A percentile compares a stretch with the other conserved stretches of the same genome.
phyloP scores from a whole-genome alignment of 164 flowering plant species.

The Aristolochia fimbriata region DNA sequence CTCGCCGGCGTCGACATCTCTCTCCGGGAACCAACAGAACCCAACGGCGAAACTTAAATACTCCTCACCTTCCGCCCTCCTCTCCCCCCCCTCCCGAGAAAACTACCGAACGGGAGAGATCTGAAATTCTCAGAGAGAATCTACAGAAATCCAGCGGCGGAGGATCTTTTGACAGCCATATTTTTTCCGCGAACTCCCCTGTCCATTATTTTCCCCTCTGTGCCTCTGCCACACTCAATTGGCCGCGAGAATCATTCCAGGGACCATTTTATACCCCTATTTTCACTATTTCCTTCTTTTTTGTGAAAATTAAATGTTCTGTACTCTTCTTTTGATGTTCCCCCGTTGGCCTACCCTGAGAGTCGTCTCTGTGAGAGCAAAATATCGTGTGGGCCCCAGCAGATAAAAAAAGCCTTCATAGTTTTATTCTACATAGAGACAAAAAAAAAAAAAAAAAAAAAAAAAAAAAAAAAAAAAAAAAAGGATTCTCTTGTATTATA shows the following conservation, averaged over 20 bases:
- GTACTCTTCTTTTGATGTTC: not conserved
- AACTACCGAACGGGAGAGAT: not conserved
- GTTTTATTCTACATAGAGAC: no score
- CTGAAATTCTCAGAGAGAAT: not conserved
- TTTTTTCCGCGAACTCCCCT: not conserved
- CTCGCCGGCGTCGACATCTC: slow-evolving; percentile 67
- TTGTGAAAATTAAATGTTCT: not conserved
- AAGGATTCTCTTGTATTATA: no score
- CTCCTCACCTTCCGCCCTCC: not conserved
- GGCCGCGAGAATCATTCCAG: not conserved
- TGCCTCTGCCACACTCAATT: not conserved
- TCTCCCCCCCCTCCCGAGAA: not conserved
- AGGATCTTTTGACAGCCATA: not conserved
- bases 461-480: no score
- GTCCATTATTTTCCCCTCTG: not conserved
- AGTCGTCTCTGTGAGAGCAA: no score
- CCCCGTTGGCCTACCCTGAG: no score
- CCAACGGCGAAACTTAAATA: not conserved
- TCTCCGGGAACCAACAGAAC: not conserved
- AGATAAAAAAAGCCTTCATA: no score
- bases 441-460: no score
- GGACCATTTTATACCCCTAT: not conserved
- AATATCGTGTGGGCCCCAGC: no score
- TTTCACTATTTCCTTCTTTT: not conserved
- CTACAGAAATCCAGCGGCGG: not conserved